These are phyloP conservation scores for Ogataea siamensis DNA, from an alignment of 805 yeast genomes.

Conservation along the genomic window DNA sequence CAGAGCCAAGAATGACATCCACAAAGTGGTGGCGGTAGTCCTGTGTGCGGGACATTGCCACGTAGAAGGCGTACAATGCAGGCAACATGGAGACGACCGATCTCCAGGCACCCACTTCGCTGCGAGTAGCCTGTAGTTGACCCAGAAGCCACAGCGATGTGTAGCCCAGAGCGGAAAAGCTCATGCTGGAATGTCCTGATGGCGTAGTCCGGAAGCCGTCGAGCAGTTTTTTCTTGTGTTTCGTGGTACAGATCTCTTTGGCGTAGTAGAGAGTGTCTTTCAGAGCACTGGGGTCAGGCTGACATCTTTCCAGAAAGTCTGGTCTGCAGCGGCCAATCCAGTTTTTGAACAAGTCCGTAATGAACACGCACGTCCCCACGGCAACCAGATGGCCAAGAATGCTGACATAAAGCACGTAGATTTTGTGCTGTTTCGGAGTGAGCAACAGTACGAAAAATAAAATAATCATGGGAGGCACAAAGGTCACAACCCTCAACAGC, in stretches of 20 bases:
- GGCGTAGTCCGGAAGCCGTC: slow-evolving; percentile 86
- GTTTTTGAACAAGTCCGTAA: slow-evolving; percentile 75
- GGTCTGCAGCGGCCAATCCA: slow-evolving; percentile 92
- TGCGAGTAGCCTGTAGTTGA: slow-evolving; percentile 45
- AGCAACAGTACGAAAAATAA: slow-evolving; percentile 30
- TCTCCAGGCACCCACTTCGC: slow-evolving; percentile 61
- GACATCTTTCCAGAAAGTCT: slow-evolving; percentile 84
- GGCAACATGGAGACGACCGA: slow-evolving; percentile 53
- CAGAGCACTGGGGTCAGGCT: slow-evolving; percentile 62
- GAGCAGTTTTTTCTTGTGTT: slow-evolving; percentile 39
- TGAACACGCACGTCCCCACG: slow-evolving; percentile 53
- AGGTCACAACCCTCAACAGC: slow-evolving; percentile 52
- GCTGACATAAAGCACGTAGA: slow-evolving; percentile 62
- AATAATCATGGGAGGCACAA: slow-evolving; percentile 48
- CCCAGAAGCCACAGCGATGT: slow-evolving; percentile 65
- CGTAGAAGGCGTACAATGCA: slow-evolving; percentile 61
- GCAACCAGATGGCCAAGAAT: slow-evolving; percentile 64
- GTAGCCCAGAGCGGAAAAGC: slow-evolving; percentile 68
- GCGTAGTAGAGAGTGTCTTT: slow-evolving; percentile 53
- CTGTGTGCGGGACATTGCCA: slow-evolving; percentile 83
- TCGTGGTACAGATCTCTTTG: slow-evolving; percentile 62
- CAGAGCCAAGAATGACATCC: slow-evolving; percentile 74
- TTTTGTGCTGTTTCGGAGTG: slow-evolving; percentile 50
- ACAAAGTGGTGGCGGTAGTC: slow-evolving; percentile 93
- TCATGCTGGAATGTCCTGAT: slow-evolving; percentile 73